These are phyloP conservation scores for Termitomyces sp. DNA, from an alignment of 768 basidiomycete genomes.

Conservation along the genomic window DNA sequence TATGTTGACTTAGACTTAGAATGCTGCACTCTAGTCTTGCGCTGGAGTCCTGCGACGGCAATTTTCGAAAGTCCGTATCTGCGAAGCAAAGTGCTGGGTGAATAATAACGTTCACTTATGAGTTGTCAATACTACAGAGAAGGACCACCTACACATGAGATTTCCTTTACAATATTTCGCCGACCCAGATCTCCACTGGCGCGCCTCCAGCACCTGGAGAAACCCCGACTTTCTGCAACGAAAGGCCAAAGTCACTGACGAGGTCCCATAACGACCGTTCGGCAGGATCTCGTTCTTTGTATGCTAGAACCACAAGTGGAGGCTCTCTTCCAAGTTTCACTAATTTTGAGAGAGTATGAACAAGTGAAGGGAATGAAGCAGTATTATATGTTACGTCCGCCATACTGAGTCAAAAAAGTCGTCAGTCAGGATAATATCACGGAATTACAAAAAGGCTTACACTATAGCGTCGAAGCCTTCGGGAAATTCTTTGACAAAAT, in stretches of 20 bases:
- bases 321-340: slow-evolving; percentile 28
- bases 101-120: background rate
- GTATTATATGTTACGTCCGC: slow-evolving; percentile 94
- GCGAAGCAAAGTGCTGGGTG: no score
- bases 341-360: slow-evolving; percentile 59
- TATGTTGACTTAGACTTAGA: no score
- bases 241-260: slow-evolving; percentile 44
- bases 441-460: slow-evolving; percentile 19
- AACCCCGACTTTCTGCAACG: slow-evolving; percentile 50
- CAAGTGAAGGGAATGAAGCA: slow-evolving; percentile 71
- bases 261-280: slow-evolving; percentile 76
- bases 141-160: background rate
- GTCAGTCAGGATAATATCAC: background rate
- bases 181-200: slow-evolving; percentile 72
- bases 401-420: slow-evolving; percentile 49
- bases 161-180: slow-evolving; percentile 10
- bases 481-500: slow-evolving; percentile 29
- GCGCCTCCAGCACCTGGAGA: slow-evolving; percentile 55
- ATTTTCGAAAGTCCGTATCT: no score
- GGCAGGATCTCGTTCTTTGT: slow-evolving; percentile 78
- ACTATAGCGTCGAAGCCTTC: slow-evolving; percentile 52
- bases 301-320: slow-evolving; percentile 62
- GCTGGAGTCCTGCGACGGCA: no score
- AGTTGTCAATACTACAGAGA: background rate
- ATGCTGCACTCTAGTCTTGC: no score